These are phyloP conservation scores for Sordariomycetes sp. DNA, from an alignment of 2,329 filamentous ascomycete genomes.

Conservation along the genomic window DNA sequence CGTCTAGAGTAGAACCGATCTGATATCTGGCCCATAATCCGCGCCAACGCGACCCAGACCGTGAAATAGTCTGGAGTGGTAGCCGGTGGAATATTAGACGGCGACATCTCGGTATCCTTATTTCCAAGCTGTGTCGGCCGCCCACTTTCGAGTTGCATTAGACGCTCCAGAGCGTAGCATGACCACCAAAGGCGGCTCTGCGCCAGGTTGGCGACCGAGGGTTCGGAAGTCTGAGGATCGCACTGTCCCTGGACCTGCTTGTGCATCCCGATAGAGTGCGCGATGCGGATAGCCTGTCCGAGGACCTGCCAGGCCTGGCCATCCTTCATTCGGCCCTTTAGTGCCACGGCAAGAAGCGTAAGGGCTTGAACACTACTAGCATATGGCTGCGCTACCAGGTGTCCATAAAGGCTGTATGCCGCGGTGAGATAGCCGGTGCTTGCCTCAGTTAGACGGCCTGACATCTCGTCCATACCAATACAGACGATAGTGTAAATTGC, in stretches of 20 bases:
- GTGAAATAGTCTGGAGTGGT: neutral
- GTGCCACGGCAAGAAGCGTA: constrained; percentile 9
- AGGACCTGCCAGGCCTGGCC: constrained; percentile 15
- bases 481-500: constrained; percentile 10
- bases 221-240: neutral
- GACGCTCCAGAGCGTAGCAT: neutral
- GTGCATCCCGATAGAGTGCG: constrained; percentile 15
- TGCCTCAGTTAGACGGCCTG: constrained; percentile 5
- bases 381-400: constrained; percentile 11
- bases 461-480: constrained; percentile 11
- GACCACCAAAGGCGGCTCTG: neutral
- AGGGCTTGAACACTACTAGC: constrained; percentile 12
- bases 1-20: neutral
- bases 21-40: neutral
- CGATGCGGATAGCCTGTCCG: constrained; percentile 13
- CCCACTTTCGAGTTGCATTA: neutral
- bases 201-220: neutral
- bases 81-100: neutral
- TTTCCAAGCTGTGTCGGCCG: neutral
- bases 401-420: constrained; percentile 10
- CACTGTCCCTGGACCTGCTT: neutral
- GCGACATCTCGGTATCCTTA: neutral
- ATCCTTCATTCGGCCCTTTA: constrained; percentile 11
- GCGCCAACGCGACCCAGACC: neutral
- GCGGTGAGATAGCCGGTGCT: constrained; percentile 9